These are phyloP conservation scores for Fusarium multiceps DNA, from an alignment of 2,329 filamentous ascomycete genomes.

Conservation along the genomic window DNA sequence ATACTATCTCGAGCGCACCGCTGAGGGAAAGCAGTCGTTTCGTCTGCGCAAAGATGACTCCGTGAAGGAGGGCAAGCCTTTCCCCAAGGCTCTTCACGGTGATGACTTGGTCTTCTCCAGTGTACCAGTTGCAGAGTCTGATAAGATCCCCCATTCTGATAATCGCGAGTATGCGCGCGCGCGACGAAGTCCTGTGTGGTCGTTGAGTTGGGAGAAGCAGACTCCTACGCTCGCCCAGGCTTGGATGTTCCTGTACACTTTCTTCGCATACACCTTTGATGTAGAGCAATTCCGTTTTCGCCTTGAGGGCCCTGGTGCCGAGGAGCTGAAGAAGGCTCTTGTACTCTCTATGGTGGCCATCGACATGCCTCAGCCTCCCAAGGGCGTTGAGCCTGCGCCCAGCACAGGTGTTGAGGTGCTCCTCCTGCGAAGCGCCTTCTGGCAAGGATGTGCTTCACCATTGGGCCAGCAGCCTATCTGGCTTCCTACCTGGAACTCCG, in stretches of 20 bases:
- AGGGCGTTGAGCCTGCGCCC: slow-evolving; percentile 47
- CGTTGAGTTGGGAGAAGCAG: slow-evolving; percentile 54
- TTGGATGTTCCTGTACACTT: slow-evolving; percentile 62
- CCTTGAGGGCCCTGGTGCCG: slow-evolving; percentile 33
- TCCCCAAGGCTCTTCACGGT: slow-evolving; percentile 38
- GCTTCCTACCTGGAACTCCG: slow-evolving; percentile 58
- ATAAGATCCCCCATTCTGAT: slow-evolving; percentile 42
- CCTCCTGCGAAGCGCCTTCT: slow-evolving; percentile 66
- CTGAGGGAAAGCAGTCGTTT: slow-evolving; percentile 34
- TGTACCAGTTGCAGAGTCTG: slow-evolving; percentile 35
- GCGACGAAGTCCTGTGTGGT: slow-evolving; percentile 59
- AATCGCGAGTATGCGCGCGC: slow-evolving; percentile 62
- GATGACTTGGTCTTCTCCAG: slow-evolving; percentile 36
- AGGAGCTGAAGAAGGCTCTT: slow-evolving; percentile 48
- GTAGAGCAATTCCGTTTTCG: slow-evolving; percentile 42
- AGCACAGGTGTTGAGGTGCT: slow-evolving; percentile 50
- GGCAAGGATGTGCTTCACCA: slow-evolving; percentile 74
- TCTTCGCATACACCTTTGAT: slow-evolving; percentile 52
- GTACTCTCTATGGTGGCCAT: slow-evolving; percentile 54
- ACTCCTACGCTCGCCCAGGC: slow-evolving; percentile 58
- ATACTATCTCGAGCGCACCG: slow-evolving; percentile 37
- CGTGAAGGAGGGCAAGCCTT: slow-evolving; percentile 29
- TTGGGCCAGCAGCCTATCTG: slow-evolving; percentile 71
- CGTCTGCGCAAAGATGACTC: slow-evolving; percentile 36
- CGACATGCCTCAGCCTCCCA: slow-evolving; percentile 54